Evolutionary conservation across 371 early-diverging fungal genomes (phyloP).

Genomic region (Zychaea mexicana): DNA sequence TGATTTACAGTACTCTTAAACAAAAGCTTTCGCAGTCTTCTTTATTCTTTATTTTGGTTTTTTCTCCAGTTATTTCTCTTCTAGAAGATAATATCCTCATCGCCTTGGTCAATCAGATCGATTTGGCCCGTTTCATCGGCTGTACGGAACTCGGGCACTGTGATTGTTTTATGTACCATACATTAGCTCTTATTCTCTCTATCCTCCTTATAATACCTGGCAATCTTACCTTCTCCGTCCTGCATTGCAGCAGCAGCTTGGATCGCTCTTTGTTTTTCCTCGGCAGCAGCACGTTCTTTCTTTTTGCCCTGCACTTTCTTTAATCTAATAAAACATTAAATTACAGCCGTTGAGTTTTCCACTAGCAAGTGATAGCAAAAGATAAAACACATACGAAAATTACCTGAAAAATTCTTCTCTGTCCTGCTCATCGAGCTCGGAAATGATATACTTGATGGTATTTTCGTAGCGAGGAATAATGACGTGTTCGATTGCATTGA

Average conservation of each 20-base stretch:
- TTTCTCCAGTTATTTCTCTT: not conserved
- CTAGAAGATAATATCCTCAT: constrained; percentile 67
- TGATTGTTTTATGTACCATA: not conserved
- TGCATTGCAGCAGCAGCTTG: constrained; percentile 20
- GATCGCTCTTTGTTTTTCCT: constrained; percentile 36
- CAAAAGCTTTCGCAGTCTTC: not conserved
- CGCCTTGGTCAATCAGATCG: constrained; percentile 54
- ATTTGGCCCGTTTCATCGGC: constrained; percentile 48
- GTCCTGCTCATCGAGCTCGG: constrained; percentile 99
- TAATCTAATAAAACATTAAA: constrained; percentile 58
- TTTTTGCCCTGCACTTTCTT: constrained; percentile 98
- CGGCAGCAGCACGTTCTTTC: constrained; percentile 83
- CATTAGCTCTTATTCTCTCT: constrained; percentile 1
- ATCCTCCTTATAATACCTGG: not conserved
- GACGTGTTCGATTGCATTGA: constrained; percentile 99
- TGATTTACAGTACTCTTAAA: not conserved
- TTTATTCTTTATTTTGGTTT: not conserved
- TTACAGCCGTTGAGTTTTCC: too few species aligned
- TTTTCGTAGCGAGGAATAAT: constrained; percentile 99
- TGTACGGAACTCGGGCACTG: constrained; percentile 32
- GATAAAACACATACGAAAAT: too few species aligned
- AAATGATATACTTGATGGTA: constrained; percentile 96
- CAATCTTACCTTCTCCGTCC: constrained; percentile 17
- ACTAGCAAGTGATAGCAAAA: too few species aligned
- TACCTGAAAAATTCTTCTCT: constrained; percentile 99